Base-by-base conservation (phyloP, 495 filamentous ascomycete genomes). In the Penicillium riverlandense region DNA sequence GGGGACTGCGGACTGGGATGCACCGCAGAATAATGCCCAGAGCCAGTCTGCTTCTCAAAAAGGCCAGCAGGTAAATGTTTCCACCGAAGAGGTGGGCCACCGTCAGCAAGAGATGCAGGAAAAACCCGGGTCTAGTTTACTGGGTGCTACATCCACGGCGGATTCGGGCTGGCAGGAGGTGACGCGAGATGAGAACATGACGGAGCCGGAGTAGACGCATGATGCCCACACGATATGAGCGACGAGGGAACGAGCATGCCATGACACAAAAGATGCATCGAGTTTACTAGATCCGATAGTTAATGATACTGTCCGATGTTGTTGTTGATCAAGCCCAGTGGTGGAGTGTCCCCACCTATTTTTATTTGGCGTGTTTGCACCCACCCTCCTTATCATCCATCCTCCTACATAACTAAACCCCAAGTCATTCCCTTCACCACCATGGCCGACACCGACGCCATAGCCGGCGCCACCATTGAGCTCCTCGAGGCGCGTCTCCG, bases 401-500 rank as follows among this genome's bases (percentile, higher is more conserved):
- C 41, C 37, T 41, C 12, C 34, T 35, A 42, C 27, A 16, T 2
- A n/a, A n/a, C n/a, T n/a, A 31, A 30, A 30, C 37, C 13, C 14
- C 37, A 40, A 16, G 15, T 10, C 38, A 31, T 16, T 0, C 22
- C 22, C 0, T 22, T 6, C 2, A 3, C 29, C 10, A 60, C 37
- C 35, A 70, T 70, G 66, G 35, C 65, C 31, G 61, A 70, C 62
- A 62, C 61, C 39, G 62, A 67, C 12, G 52, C 59, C 7, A 50
- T 70, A 35, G 66, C 68, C 2, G 59, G 65, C 6, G 65, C 67
- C 8, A 91, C 90, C 1, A 79, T 94, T 38, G 79, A 83, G 30
- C 73, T 87, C 39, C 83, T 96, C 5, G 84, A 90, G 52, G 69
- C 70, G n/a, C 84, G 90, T 32, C 74, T 96, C 29, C 71, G 74